Base-by-base conservation (phyloP, 352 stramenopile species). In the Phytophthora syringae region DNA sequence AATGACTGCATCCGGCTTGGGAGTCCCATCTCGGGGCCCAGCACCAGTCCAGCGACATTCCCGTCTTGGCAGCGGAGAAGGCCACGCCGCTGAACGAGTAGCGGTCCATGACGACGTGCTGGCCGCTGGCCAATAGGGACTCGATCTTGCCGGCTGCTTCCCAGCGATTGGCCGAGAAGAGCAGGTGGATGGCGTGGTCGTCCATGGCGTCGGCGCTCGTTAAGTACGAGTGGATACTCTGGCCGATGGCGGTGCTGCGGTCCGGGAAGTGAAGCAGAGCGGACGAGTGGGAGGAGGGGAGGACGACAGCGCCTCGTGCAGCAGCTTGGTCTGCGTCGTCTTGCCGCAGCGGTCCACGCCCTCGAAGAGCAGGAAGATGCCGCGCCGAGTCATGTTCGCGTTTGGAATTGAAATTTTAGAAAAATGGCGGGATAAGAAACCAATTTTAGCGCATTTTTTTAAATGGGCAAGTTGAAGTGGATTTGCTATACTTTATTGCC, bases 131-230 rank as follows among this genome's bases (percentile, higher is more conserved):
- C 6, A 97, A 68, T 37, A 94, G 71, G 2, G 77, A 56, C 52
- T 92, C 78, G 34, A 97, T 90, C 52, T 83, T 84, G 25, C 49
- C 51, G 9, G 86, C 88, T n/a, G 91, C 88, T 74, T 99, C 98
- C 98, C 98, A 99, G 48, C 98, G 95, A 82, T 99, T 99, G 18
- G 98, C 97, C 34, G 95, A 98, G 83, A 99, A 99, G 24, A 99
- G 84, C 39, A 99, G 80, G 80, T 99, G 98, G 57, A 99, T 98
- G 22, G 90, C 95, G 45, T 90, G 90, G 87, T 99, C 98, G 75
- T 99, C 96, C 79, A 99, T 91, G 43, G 84, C 30, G 3, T 74
- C 88, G 39, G 72, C 84, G 54, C 82, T 96, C 37, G 87, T 93
- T 21, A 99, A 77, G 77, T 99, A 99, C 47, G 84, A 62, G 74